Evolutionary conservation across 495 filamentous ascomycete species (phyloP).

Genomic region (Sphaerosporella brunnea): DNA sequence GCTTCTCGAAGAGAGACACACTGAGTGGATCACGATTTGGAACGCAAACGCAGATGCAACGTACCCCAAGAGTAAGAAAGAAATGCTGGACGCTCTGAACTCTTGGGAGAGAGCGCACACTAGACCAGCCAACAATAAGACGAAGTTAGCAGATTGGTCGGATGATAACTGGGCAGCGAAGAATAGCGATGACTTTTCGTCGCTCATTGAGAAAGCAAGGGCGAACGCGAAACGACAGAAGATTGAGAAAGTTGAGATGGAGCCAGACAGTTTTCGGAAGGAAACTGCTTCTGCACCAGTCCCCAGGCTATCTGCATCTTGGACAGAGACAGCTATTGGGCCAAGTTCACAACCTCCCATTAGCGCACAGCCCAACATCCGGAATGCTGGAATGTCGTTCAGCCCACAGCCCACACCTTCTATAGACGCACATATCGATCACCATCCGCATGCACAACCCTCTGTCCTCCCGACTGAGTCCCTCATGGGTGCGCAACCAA

Average conservation of each 20-base stretch:
- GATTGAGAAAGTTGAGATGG: slow-evolving; percentile 8
- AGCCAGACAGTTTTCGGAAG: too few species aligned
- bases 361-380: too few species aligned
- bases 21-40: slow-evolving; percentile 87
- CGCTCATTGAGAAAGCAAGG: slow-evolving; percentile 55
- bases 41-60: slow-evolving; percentile 89
- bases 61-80: slow-evolving; percentile 46
- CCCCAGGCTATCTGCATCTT: too few species aligned
- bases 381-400: too few species aligned
- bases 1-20: slow-evolving; percentile 60
- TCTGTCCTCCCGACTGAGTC: too few species aligned
- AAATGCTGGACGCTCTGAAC: slow-evolving; percentile 60
- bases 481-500: too few species aligned
- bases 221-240: slow-evolving; percentile 23
- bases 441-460: too few species aligned
- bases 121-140: slow-evolving; percentile 14
- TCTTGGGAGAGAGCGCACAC: slow-evolving; percentile 65
- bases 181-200: slow-evolving; percentile 55
- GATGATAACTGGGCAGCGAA: slow-evolving; percentile 48
- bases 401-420: too few species aligned
- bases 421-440: too few species aligned
- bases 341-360: too few species aligned
- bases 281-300: too few species aligned
- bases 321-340: too few species aligned
- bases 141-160: slow-evolving; percentile 15